Percentiles rank a stretch among this genome's conserved stretches.
These are phyloP conservation scores for Alternaria arborescens DNA, from an alignment of 2,329 filamentous ascomycete genomes.

Conservation along the genomic window DNA sequence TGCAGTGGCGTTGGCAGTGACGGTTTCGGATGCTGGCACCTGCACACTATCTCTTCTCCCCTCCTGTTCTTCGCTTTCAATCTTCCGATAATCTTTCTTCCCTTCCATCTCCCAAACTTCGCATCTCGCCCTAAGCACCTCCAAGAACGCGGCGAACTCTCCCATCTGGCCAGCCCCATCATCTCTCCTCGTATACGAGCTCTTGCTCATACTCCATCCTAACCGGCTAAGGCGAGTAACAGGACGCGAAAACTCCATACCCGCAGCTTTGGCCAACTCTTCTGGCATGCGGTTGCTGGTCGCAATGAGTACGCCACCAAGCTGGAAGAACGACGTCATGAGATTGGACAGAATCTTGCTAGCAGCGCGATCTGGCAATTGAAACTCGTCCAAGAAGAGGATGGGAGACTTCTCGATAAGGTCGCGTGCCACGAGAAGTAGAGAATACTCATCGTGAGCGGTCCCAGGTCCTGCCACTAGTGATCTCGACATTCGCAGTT, in stretches of 20 bases:
- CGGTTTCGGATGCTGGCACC: neutral
- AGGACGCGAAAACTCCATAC: constrained; percentile 70
- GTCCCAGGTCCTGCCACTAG: constrained; percentile 20
- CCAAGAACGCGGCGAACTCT: constrained; percentile 79
- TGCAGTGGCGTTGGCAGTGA: neutral
- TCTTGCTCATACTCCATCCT: constrained; percentile 57
- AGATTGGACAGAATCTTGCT: constrained; percentile 82
- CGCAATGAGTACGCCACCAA: constrained; percentile 81
- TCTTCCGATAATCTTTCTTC: constrained; percentile 72
- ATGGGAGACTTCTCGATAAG: constrained; percentile 78
- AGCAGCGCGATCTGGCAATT: constrained; percentile 78
- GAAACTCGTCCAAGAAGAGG: constrained; percentile 83
- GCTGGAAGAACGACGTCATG: constrained; percentile 81
- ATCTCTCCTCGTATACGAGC: constrained; percentile 55
- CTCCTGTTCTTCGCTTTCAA: constrained; percentile 40
- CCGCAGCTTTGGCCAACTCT: constrained; percentile 77
- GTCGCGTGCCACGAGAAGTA: constrained; percentile 78
- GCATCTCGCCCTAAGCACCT: constrained; percentile 78
- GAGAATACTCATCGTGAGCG: constrained; percentile 67
- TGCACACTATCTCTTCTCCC: constrained; percentile 8
- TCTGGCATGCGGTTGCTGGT: constrained; percentile 87
- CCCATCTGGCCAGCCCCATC: constrained; percentile 60
- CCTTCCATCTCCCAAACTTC: constrained; percentile 88
- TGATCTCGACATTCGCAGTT: constrained; percentile 60
- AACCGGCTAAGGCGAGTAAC: constrained; percentile 53